A percentile compares a stretch with the other conserved stretches of the same genome.
Evolutionary conservation across 179 eudicot species (phyloP).

Genomic region (Patellifolia procumbens): DNA sequence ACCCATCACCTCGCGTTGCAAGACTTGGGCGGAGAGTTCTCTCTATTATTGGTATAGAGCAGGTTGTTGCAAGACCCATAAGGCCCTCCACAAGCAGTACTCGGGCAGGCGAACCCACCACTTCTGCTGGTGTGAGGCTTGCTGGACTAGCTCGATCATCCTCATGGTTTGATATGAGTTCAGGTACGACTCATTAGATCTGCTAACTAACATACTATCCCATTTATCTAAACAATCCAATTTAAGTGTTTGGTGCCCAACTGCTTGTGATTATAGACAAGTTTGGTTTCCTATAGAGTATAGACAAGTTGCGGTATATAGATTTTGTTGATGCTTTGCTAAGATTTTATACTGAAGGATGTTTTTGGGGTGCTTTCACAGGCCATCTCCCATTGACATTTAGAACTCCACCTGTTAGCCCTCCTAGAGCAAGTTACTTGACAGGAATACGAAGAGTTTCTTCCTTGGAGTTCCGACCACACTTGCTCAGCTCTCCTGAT

Average conservation of each 20-base stretch:
- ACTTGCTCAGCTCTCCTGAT: conserved; percentile 71
- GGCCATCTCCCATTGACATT: conserved; percentile 82
- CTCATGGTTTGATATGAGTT: conserved; percentile 94
- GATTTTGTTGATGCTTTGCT: conserved; percentile 3
- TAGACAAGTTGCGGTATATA: conserved; percentile 9
- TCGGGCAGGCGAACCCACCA: conserved; percentile 55
- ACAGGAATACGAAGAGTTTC: conserved; percentile 90
- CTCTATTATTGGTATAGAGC: conserved; percentile 85
- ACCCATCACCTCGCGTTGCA: conserved; percentile 88
- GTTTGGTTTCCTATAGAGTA: no score
- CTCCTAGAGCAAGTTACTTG: conserved; percentile 79
- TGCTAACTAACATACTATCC: not conserved
- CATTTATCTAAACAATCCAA: not conserved
- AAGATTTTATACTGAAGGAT: conserved; percentile 2
- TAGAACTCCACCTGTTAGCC: conserved; percentile 98
- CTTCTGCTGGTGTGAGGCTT: conserved; percentile 44
- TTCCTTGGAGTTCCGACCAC: conserved; percentile 90
- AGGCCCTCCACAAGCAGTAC: conserved; percentile 50
- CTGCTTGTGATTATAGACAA: no score
- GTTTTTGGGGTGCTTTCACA: conserved; percentile 32
- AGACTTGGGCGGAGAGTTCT: conserved; percentile 77
- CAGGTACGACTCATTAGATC: conserved; percentile 48
- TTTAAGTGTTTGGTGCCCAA: no score
- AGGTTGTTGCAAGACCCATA: conserved; percentile 68
- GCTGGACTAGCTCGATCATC: conserved; percentile 91